Evolutionary conservation across 225 moss, liverwort and hornwort species (phyloP), one percentile per base, ranked within the genome.

Genomic region (Polytrichum formosum): DNA sequence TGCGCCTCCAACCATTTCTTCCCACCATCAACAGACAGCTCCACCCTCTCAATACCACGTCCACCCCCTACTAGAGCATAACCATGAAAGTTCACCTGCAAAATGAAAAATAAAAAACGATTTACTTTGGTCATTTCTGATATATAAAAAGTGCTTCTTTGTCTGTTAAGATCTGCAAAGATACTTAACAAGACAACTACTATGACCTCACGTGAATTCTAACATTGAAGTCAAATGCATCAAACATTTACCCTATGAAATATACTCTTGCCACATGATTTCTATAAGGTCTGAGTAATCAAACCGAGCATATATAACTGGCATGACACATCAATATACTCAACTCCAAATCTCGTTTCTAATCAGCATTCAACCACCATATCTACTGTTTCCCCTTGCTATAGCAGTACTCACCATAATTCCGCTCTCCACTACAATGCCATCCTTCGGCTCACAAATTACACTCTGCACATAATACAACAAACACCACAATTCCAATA

Each of bases 401-500:
- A 35, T 9, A 46, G 46, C 13, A 1, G 18, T 66, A 31, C 84
- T 78, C 28, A 91, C 93, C 85, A 59, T 72, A 70, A 72, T 80
- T 65, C 88, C 86, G 28, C 26, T 60, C 66, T 75, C 75, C 75
- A 90, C 65, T 53, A 62, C 53, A 75, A 74, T 79, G 54, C 93
- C 91, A 20, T 90, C 83, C 74, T 65, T 66, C 54, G 88, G 91
- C 72, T 79, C 84, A 75, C 91, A 94, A 77, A 94, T 90, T 37
- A 77, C 91, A 69, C 90, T 84, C 88, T 94, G 76, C 55, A 84
- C 18, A 76, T 54, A 35, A 69, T 27, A 35, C 63, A 69, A 28
- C 2, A 46, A 26, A 60, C 74, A 66, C 55, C 55, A 73, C 27
- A 70, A 18, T 31, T 37, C 29, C 59, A 68, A 26, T 28, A 4